These are phyloP conservation scores for Boletus coccyginus DNA, from an alignment of 768 basidiomycete species.

Conservation along the genomic window DNA sequence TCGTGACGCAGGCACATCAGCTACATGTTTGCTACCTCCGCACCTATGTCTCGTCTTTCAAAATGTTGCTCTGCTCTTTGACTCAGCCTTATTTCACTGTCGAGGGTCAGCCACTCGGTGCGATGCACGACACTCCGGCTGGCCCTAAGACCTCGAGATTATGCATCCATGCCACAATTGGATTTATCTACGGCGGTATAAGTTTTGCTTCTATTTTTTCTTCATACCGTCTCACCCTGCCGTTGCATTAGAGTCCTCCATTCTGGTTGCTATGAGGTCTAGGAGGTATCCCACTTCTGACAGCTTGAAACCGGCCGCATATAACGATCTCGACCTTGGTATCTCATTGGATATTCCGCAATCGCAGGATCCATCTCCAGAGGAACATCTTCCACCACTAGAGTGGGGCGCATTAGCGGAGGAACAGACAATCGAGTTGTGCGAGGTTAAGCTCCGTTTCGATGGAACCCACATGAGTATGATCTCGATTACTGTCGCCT, in stretches of 20 bases:
- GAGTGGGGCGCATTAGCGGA: constrained; percentile 60
- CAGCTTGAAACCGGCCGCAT: constrained; percentile 20
- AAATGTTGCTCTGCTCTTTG: constrained; percentile 49
- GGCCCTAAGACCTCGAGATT: constrained; percentile 41
- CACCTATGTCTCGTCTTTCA: constrained; percentile 41
- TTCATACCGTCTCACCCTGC: neutral
- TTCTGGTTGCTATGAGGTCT: constrained; percentile 64
- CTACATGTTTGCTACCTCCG: constrained; percentile 55
- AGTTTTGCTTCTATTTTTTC: neutral
- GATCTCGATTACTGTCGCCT: constrained; percentile 11
- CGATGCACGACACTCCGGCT: constrained; percentile 28
- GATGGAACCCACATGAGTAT: constrained; percentile 45
- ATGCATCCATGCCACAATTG: constrained; percentile 60
- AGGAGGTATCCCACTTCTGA: constrained; percentile 43
- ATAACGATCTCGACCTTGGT: constrained; percentile 43
- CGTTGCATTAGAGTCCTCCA: constrained; percentile 44
- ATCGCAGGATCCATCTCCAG: constrained; percentile 11
- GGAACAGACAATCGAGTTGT: constrained; percentile 58
- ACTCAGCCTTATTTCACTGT: constrained; percentile 36
- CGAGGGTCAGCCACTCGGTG: constrained; percentile 34
- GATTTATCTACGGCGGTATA: constrained; percentile 57
- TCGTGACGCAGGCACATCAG: constrained; percentile 64
- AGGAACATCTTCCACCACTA: constrained; percentile 22
- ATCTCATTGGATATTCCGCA: constrained; percentile 27
- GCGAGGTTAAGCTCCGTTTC: constrained; percentile 52